Evolutionary conservation across 148 eudicot genomes (phyloP).

Genomic region (Camellia granthamiana): DNA sequence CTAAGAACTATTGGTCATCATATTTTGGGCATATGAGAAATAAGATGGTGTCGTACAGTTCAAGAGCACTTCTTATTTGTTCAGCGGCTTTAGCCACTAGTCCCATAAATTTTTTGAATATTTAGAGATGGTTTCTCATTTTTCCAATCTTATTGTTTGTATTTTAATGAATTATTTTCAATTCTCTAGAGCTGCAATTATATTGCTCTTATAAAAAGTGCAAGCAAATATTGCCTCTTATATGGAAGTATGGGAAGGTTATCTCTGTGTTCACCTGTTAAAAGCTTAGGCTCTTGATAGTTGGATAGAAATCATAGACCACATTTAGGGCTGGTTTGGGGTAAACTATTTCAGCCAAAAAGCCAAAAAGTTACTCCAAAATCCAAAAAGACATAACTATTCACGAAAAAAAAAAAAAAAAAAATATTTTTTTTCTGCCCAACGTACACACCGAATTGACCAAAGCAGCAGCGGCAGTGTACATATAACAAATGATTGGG

Average conservation of each 20-base stretch:
- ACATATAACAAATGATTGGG: too few relatives aligned
- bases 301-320: background rate
- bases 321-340: too few relatives aligned
- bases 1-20: background rate
- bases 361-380: too few relatives aligned
- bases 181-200: background rate
- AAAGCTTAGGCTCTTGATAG: slow-evolving; percentile 1
- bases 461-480: too few relatives aligned
- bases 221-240: background rate
- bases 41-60: background rate
- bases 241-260: background rate
- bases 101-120: background rate
- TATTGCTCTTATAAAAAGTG: background rate
- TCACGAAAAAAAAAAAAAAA: too few relatives aligned
- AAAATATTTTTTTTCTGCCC: too few relatives aligned
- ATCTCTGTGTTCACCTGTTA: background rate
- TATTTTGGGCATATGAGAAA: background rate
- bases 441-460: too few relatives aligned
- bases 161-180: background rate
- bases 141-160: background rate
- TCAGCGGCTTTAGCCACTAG: background rate
- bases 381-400: too few relatives aligned
- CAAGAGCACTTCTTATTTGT: background rate
- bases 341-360: too few relatives aligned
- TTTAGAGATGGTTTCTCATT: background rate